Percentiles rank a stretch among this genome's conserved stretches.
Conservation (phyloP, 768 basidiomycete species). For the Tricholoma sp. region DNA sequence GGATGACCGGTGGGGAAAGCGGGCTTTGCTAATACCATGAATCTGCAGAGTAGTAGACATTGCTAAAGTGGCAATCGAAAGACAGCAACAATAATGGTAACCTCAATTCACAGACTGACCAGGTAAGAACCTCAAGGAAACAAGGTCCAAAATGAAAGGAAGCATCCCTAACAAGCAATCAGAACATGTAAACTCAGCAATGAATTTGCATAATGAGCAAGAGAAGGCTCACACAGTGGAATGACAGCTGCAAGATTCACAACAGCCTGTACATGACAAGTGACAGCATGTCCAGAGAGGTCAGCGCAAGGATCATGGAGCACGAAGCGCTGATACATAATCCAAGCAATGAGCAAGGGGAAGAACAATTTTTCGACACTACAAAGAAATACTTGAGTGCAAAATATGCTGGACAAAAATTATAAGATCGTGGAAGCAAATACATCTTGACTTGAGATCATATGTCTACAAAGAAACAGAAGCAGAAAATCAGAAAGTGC, state of each 20-base stretch:
- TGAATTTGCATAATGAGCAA: background rate
- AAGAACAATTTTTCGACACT: background rate
- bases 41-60: conserved; percentile 1
- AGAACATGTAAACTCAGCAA: background rate
- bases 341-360: background rate
- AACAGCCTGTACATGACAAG: background rate
- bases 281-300: background rate
- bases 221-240: background rate
- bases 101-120: no score
- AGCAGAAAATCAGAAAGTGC: background rate
- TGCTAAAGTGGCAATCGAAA: conserved; percentile 1
- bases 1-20: background rate
- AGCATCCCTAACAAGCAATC: no score
- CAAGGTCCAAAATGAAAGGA: no score
- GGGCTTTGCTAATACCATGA: background rate
- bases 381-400: background rate
- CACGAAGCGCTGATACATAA: no score
- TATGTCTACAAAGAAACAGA: background rate
- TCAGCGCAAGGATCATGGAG: no score
- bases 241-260: background rate
- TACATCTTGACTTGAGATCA: background rate
- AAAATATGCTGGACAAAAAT: background rate
- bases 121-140: no score
- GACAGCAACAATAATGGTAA: background rate
- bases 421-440: background rate